phyloP scores from a whole-genome alignment of 331 rosid species.

The Acacia concinna region DNA sequence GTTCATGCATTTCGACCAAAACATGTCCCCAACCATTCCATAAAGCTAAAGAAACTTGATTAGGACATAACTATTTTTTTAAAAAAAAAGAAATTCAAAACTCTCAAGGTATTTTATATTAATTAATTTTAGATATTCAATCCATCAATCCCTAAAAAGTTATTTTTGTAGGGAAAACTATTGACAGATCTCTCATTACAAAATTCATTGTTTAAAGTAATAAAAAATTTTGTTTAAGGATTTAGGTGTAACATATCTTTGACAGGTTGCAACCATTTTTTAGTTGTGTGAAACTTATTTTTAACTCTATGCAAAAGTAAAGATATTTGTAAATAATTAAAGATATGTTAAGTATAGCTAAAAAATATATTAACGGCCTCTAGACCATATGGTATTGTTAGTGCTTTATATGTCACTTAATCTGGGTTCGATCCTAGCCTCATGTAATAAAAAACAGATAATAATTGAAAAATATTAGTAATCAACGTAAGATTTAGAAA shows the following conservation, averaged over 20 bases:
- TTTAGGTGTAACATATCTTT: too few relatives aligned
- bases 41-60: neutral
- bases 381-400: too few relatives aligned
- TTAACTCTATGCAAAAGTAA: neutral
- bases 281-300: neutral
- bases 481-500: neutral
- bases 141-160: neutral
- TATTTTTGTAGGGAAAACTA: neutral
- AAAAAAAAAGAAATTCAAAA: too few relatives aligned
- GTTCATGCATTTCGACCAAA: slow-evolving; percentile 37
- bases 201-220: too few relatives aligned
- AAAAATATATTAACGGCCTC: too few relatives aligned
- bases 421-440: too few relatives aligned
- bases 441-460: too few relatives aligned
- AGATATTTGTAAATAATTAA: too few relatives aligned
- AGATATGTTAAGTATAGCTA: too few relatives aligned
- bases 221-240: neutral
- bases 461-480: neutral
- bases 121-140: neutral
- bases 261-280: too few relatives aligned
- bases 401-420: too few relatives aligned
- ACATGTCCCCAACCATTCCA: neutral
- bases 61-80: neutral
- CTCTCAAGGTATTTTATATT: neutral
- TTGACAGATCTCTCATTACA: too few relatives aligned